Evolutionary conservation across 352 stramenopile species (phyloP).

Genomic region (Phytophthora agathidicida): DNA sequence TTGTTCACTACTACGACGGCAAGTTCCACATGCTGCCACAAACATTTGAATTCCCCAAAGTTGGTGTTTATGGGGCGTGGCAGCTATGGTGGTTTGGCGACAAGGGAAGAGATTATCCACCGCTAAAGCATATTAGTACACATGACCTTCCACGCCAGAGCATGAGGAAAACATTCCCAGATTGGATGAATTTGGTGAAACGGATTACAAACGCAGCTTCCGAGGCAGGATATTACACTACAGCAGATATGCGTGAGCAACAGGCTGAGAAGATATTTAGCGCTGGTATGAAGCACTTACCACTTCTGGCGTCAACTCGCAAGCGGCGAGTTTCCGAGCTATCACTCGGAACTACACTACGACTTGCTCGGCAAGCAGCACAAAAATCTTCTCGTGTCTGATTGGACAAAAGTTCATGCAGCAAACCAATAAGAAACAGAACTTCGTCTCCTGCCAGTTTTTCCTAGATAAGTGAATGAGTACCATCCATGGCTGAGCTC

Average conservation of each 20-base stretch:
- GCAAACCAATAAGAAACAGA: neutral
- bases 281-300: neutral
- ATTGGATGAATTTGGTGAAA: too few species aligned
- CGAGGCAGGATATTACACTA: neutral
- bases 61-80: neutral
- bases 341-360: too few species aligned
- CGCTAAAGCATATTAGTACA: too few species aligned
- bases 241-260: neutral
- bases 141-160: too few species aligned
- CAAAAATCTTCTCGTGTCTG: neutral
- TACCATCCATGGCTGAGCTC: too few species aligned
- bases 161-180: too few species aligned
- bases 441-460: neutral
- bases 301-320: neutral
- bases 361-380: neutral
- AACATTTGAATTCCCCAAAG: neutral
- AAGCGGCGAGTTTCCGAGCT: neutral
- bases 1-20: conserved; percentile 3
- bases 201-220: neutral
- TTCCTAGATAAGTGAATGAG: conserved; percentile 15
- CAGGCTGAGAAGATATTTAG: neutral
- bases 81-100: conserved; percentile 12
- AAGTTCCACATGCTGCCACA: conserved; percentile 13
- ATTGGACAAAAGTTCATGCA: neutral
- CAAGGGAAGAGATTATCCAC: neutral